Percentiles rank a stretch among this genome's conserved stretches.
phyloP scores from a whole-genome alignment of 441 rosid genomes.

The California macrophylla region DNA sequence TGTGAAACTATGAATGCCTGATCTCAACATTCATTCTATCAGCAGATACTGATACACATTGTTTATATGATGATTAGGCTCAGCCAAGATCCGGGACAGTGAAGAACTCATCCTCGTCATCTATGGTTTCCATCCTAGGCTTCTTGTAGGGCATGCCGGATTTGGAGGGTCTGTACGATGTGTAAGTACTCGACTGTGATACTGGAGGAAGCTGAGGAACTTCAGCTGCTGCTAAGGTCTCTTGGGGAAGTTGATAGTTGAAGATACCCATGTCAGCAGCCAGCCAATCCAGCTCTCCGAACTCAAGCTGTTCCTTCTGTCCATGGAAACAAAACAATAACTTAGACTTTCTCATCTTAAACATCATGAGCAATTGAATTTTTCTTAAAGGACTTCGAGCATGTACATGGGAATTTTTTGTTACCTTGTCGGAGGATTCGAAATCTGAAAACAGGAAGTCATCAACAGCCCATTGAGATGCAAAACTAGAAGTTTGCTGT shows the following conservation, averaged over 20 bases:
- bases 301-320: conserved; percentile 53
- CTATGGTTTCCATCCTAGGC: conserved; percentile 50
- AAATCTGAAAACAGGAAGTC: conserved; percentile 63
- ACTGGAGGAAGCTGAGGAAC: conserved; percentile 77
- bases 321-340: not conserved
- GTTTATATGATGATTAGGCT: conserved; percentile 1
- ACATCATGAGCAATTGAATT: not conserved
- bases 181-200: conserved; percentile 23
- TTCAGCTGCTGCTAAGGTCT: conserved; percentile 52
- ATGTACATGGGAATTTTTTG: conserved; percentile 1
- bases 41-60: not conserved
- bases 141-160: conserved; percentile 56
- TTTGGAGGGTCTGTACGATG: conserved; percentile 37
- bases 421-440: conserved; percentile 62
- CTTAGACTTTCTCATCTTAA: not conserved
- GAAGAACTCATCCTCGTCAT: conserved; percentile 51
- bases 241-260: conserved; percentile 51
- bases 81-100: conserved; percentile 89
- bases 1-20: not conserved
- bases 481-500: conserved; percentile 29
- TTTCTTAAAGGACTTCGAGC: not conserved
- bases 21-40: not conserved
- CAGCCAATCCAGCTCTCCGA: conserved; percentile 79
- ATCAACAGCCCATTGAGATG: conserved; percentile 59
- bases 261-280: conserved; percentile 56